These are phyloP conservation scores for Paraconiothyrium sp. DNA, from an alignment of 2,329 filamentous ascomycete genomes.

Conservation along the genomic window DNA sequence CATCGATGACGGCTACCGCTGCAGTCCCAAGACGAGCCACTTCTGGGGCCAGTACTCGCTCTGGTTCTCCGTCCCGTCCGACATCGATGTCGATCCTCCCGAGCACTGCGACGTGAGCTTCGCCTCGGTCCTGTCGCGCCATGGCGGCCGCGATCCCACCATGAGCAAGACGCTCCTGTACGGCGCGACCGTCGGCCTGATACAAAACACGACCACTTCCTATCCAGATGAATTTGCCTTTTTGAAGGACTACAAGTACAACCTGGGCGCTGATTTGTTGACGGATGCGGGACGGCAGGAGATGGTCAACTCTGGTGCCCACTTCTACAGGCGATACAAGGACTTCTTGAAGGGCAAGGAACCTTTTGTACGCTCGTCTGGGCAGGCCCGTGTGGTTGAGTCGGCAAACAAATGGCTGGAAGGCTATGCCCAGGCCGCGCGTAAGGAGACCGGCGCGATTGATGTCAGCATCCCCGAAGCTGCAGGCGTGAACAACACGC, in stretches of 20 bases:
- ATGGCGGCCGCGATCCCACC: slow-evolving; percentile 86
- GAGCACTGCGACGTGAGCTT: slow-evolving; percentile 78
- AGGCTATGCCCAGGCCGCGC: slow-evolving; percentile 70
- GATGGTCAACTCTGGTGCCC: slow-evolving; percentile 77
- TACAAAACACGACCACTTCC: slow-evolving; percentile 65
- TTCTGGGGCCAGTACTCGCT: slow-evolving; percentile 90
- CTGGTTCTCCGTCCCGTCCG: slow-evolving; percentile 78
- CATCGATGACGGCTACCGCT: slow-evolving; percentile 68
- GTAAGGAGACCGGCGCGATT: slow-evolving; percentile 51
- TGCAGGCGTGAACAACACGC: slow-evolving; percentile 77
- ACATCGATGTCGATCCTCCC: slow-evolving; percentile 69
- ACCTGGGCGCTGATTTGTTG: slow-evolving; percentile 74
- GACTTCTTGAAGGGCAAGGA: slow-evolving; percentile 65
- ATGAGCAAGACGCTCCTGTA: slow-evolving; percentile 72
- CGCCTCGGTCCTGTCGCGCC: slow-evolving; percentile 81
- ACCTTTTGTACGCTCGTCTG: slow-evolving; percentile 78
- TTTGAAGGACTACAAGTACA: slow-evolving; percentile 75
- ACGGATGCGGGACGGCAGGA: slow-evolving; percentile 74
- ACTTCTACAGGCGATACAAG: slow-evolving; percentile 79
- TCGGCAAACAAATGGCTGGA: slow-evolving; percentile 80
- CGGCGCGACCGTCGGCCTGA: slow-evolving; percentile 68
- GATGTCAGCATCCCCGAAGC: slow-evolving; percentile 76
- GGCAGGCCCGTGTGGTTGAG: slow-evolving; percentile 74
- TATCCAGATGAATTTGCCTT: slow-evolving; percentile 75
- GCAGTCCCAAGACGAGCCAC: slow-evolving; percentile 68